These are phyloP conservation scores for Blastobotrys petasosporus DNA, from an alignment of 1,139 yeast genomes.

Conservation along the genomic window DNA sequence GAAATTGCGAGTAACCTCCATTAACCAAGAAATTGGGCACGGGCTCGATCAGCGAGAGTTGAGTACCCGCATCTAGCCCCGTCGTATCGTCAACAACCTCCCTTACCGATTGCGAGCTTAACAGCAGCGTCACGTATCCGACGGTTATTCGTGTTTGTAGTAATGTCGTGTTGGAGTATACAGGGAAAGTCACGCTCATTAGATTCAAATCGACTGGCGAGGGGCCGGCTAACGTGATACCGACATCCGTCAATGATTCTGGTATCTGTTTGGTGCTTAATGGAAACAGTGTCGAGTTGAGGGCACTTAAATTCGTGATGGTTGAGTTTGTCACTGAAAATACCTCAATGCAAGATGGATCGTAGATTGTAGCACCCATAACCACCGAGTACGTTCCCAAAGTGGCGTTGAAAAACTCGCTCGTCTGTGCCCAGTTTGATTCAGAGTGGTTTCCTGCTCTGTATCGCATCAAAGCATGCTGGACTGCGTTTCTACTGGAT, in stretches of 20 bases:
- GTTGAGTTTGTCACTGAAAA: constrained; percentile 35
- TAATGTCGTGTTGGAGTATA: constrained; percentile 67
- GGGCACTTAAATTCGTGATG: constrained; percentile 16
- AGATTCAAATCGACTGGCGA: constrained; percentile 32
- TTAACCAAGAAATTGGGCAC: constrained; percentile 18
- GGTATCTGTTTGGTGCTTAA: constrained; percentile 35
- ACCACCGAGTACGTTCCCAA: constrained; percentile 37
- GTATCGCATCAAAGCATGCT: constrained; percentile 52
- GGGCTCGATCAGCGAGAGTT: constrained; percentile 35
- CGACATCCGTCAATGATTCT: constrained; percentile 38
- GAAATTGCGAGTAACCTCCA: constrained; percentile 16
- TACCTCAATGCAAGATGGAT: constrained; percentile 40
- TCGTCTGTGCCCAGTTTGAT: constrained; percentile 42
- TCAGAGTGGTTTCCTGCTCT: constrained; percentile 64
- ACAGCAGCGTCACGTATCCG: constrained; percentile 66
- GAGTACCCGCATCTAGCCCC: constrained; percentile 38
- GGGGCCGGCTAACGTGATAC: constrained; percentile 31
- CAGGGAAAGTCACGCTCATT: constrained; percentile 61
- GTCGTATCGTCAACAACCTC: constrained; percentile 47
- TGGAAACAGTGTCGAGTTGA: constrained; percentile 44
- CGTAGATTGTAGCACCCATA: constrained; percentile 64
- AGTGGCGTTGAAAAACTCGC: constrained; percentile 55
- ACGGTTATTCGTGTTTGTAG: constrained; percentile 53
- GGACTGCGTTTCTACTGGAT: constrained; percentile 56
- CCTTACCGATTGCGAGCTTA: constrained; percentile 51